Base-by-base conservation (phyloP, 495 filamentous ascomycete species). In the Oleoguttula mirabilis region DNA sequence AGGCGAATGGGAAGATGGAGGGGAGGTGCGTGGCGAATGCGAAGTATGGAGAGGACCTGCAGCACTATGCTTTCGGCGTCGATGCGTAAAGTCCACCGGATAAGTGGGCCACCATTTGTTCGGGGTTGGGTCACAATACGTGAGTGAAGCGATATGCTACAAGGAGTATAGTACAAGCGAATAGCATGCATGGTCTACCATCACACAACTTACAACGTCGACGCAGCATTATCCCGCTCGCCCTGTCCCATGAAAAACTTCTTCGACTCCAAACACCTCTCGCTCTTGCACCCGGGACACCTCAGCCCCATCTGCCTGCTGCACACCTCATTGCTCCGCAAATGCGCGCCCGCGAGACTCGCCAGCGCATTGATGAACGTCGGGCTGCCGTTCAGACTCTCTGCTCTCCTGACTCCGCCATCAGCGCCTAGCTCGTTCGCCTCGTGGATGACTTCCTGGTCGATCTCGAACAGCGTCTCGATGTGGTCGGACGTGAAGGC, bases 401-500 rank as follows among this genome's bases (percentile, higher is more conserved):
- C 92, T 10, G 80, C 82, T 6, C 92, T 73, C 67, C 94, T 95
- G 32, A 96, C 80, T 10, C 50, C 22, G 17, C 50, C 50, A 19
- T 48, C 50, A 4, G 50, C 50, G 0, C 79, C 79, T 24, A 79
- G 73, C 48, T 84, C 76, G 20, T 84, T 82, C 3, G 81, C 82
- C 54, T 93, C 88, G 23, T 85, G 79, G 55, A 96, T 96, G 25
- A 99, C 83, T 60, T 99, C 92, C 46, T 87, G 70, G 56, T 99
- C 92, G 35, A 99, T 68, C 66, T 99, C 92, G 58, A 80, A 94
- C 2, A 99, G 70, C 2, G 92, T 99, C 63, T 99, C 92, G 51
- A 99, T 99, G 55, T 99, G 92, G 54, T 99, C 92, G 37, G 83
- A 90, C 1, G 92, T 99, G 56, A 99, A 99, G 8, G 92, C 92